A percentile compares a stretch with the other conserved stretches of the same genome.
Evolutionary conservation across 192 early-diverging fungal species (phyloP).

Genomic region (Hyaloraphidium curvatum): DNA sequence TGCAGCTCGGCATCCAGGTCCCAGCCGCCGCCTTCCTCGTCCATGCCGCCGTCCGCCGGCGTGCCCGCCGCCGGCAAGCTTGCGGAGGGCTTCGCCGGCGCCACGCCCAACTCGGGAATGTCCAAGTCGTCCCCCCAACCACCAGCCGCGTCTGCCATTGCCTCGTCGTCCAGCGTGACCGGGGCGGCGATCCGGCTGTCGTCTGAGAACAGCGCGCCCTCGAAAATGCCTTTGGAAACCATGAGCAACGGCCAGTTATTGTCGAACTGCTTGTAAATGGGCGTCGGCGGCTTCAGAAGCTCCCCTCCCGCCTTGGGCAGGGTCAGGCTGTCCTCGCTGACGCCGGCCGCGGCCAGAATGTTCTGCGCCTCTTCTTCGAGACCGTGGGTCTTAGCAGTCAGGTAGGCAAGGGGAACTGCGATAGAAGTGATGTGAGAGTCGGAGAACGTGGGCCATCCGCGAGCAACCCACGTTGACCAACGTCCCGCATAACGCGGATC

Average conservation of each 20-base stretch:
- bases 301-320: slow-evolving; percentile 18
- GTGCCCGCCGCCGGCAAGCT: slow-evolving; percentile 10
- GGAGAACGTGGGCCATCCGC: background rate
- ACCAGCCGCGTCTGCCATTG: slow-evolving; percentile 41
- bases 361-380: slow-evolving; percentile 63
- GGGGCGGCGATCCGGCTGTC: slow-evolving; percentile 32
- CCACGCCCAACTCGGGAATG: slow-evolving; percentile 20
- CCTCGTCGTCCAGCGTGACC: slow-evolving; percentile 29
- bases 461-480: slow-evolving; percentile 52
- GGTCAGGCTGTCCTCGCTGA: slow-evolving; percentile 38
- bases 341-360: slow-evolving; percentile 54
- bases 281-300: slow-evolving; percentile 46
- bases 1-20: slow-evolving; percentile 67
- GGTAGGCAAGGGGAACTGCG: slow-evolving; percentile 68
- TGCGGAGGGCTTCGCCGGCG: slow-evolving; percentile 7
- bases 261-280: slow-evolving; percentile 51
- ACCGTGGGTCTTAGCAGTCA: slow-evolving; percentile 79
- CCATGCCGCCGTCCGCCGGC: slow-evolving; percentile 18
- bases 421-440: background rate
- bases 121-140: slow-evolving; percentile 61
- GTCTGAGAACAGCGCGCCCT: slow-evolving; percentile 25
- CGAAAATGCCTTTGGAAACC: slow-evolving; percentile 70
- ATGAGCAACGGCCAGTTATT: slow-evolving; percentile 84
- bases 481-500: slow-evolving; percentile 56
- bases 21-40: slow-evolving; percentile 57